A percentile compares a stretch with the other conserved stretches of the same genome.
These are phyloP conservation scores for Macroventuria anomochaeta DNA, from an alignment of 2,329 filamentous ascomycete genomes.

Conservation along the genomic window DNA sequence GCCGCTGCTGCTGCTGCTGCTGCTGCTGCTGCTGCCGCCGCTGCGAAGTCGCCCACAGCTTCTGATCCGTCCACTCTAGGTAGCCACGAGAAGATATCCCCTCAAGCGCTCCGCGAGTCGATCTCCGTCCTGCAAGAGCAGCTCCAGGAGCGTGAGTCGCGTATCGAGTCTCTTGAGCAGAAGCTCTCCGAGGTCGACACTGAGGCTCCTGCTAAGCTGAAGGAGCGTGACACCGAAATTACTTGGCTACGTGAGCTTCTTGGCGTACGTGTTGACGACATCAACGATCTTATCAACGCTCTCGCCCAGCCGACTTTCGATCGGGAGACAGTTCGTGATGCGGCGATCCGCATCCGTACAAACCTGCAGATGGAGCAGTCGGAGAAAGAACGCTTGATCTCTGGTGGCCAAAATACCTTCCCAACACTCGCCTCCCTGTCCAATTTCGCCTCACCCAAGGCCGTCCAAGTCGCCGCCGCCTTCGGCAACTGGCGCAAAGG, in stretches of 20 bases:
- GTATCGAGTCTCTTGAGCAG: conserved; percentile 85
- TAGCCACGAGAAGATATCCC: conserved; percentile 85
- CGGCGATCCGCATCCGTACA: conserved; percentile 88
- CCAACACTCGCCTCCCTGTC: conserved; percentile 80
- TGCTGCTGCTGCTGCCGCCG: conserved; percentile 80
- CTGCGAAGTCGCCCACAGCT: conserved; percentile 56
- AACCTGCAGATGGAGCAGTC: conserved; percentile 98
- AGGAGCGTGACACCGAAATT: conserved; percentile 93
- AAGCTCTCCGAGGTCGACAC: conserved; percentile 72
- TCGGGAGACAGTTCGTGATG: conserved; percentile 80
- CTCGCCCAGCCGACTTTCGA: conserved; percentile 79
- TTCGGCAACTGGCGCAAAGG: conserved; percentile 92
- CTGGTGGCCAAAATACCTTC: conserved; percentile 65
- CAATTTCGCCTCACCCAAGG: conserved; percentile 78
- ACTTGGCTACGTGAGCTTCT: conserved; percentile 93
- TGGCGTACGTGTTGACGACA: conserved; percentile 85
- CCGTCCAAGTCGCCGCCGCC: conserved; percentile 93
- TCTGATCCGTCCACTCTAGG: conserved; percentile 41
- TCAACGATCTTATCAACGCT: conserved; percentile 87
- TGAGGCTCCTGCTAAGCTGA: conserved; percentile 80
- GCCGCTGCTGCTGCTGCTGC: conserved; percentile 77
- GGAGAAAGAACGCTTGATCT: conserved; percentile 84
- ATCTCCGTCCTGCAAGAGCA: conserved; percentile 97
- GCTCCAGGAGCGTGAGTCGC: conserved; percentile 88
- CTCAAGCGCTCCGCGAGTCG: conserved; percentile 91